Evolutionary conservation across 2,329 filamentous ascomycete genomes (phyloP), one percentile per base, ranked within the genome.

Genomic region (Alternaria arborescens): DNA sequence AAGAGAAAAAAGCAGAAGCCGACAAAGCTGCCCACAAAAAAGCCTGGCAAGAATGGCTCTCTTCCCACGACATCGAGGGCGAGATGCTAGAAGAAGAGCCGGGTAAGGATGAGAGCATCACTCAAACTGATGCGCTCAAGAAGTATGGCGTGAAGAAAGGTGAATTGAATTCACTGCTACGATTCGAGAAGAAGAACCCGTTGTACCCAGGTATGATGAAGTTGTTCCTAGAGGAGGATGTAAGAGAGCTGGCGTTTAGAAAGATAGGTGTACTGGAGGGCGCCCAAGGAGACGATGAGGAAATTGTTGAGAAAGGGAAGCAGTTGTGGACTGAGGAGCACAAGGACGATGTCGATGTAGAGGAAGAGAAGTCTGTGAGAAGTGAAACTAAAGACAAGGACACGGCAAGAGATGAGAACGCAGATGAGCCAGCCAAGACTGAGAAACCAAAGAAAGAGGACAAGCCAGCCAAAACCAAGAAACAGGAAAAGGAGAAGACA

Each of bases 91-190:
- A 50, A 16, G 47, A 18, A 2, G 63, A 65, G 14, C 63, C 63
- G 3, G 14, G 12, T 11, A 54, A 47, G 18, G 52, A 58, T 4
- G 52, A 47, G 16, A 55, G 41, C 1, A 67, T 69, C 43, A 69
- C 62, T 5, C 66, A 69, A 20, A 65, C 55, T 3, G 61, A 67
- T n/a, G 57, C 53, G 3, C 18, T 52, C 14, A 60, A 64, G 28
- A 57, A 60, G 16, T 69, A 67, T n/a, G 58, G 54, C 2, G 30
- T 69, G 30, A 69, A 65, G 52, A 58, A 58, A 18, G 60, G 53
- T 16, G 64, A 66, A 3, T 18, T 69, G 28, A 28, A 3, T 1
- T 42, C 50, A 2, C 12, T 67, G 3, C 26, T 26, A 12, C 57
- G 62, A 26, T 65, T 56, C 20, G 64, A 61, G 36, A 57, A 64